Evolutionary conservation across 371 early-diverging fungal species (phyloP).

Genomic region (Massospora cicadina): DNA sequence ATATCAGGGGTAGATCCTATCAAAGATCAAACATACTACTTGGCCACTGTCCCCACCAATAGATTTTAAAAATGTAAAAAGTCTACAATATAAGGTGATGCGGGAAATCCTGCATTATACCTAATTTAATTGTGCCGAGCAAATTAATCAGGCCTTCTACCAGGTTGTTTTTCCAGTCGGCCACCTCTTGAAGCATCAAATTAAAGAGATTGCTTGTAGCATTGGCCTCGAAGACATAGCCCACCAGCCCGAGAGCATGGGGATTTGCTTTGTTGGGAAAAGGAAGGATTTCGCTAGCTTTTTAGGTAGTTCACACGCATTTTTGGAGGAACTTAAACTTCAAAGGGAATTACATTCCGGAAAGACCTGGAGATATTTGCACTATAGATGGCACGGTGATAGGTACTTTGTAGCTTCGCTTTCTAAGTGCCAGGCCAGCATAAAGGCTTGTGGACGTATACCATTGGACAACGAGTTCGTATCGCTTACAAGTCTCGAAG

Average conservation of each 20-base stretch:
- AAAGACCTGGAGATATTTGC: not conserved
- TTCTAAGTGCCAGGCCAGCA: not conserved
- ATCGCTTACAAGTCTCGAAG: not conserved
- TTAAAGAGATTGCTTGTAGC: slow-evolving; percentile 45
- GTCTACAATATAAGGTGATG: no score
- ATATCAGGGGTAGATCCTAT: slow-evolving; percentile 32
- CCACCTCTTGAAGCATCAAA: slow-evolving; percentile 40
- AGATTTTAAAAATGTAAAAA: slow-evolving; percentile 22
- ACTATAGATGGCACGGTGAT: not conserved
- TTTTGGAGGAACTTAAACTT: not conserved
- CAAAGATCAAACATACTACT: slow-evolving; percentile 89
- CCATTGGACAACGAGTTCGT: slow-evolving; percentile 5
- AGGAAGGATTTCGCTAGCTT: slow-evolving; percentile 57
- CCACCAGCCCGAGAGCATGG: slow-evolving; percentile 78
- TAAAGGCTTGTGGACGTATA: slow-evolving; percentile 1
- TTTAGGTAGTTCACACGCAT: slow-evolving; percentile 26
- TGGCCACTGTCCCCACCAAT: slow-evolving; percentile 40
- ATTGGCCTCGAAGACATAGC: slow-evolving; percentile 31
- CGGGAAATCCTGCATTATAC: no score
- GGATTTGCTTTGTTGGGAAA: slow-evolving; percentile 90
- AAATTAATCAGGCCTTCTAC: not conserved
- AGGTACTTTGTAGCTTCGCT: not conserved
- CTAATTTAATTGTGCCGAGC: not conserved
- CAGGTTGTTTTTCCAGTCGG: slow-evolving; percentile 76
- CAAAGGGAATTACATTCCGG: not conserved